Conservation (phyloP, 164 flowering plant genomes). For the Sextonia rubra region DNA sequence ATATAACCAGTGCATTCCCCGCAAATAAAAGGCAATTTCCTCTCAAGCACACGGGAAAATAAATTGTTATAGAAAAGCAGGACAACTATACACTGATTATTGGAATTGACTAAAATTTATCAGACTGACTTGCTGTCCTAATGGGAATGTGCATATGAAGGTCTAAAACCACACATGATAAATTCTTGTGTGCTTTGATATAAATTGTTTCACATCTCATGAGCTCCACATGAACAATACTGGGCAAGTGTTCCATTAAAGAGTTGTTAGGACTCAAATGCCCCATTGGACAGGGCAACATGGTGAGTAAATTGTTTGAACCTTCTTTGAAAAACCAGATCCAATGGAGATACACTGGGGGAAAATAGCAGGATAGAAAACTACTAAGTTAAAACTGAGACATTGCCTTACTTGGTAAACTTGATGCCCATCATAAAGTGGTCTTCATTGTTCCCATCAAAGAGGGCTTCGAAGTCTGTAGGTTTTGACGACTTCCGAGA, state of each 20-base stretch:
- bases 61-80: neutral
- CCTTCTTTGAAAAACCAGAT: neutral
- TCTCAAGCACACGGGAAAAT: neutral
- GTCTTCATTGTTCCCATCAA: conserved; percentile 72
- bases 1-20: neutral
- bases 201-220: neutral
- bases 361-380: neutral
- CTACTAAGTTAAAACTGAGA: neutral
- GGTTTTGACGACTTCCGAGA: conserved; percentile 61
- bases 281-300: neutral
- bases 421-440: conserved; percentile 86
- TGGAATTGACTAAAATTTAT: neutral
- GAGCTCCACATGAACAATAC: neutral
- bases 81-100: neutral
- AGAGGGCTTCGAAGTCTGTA: conserved; percentile 62
- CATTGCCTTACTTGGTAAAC: conserved; percentile 54
- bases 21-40: neutral
- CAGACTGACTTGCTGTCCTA: neutral
- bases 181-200: neutral
- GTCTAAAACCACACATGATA: neutral
- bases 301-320: neutral
- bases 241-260: neutral
- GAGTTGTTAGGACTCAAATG: neutral
- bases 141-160: neutral
- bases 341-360: neutral